These are phyloP conservation scores for Morella rubra DNA, from an alignment of 306 rosid species.

Conservation along the genomic window DNA sequence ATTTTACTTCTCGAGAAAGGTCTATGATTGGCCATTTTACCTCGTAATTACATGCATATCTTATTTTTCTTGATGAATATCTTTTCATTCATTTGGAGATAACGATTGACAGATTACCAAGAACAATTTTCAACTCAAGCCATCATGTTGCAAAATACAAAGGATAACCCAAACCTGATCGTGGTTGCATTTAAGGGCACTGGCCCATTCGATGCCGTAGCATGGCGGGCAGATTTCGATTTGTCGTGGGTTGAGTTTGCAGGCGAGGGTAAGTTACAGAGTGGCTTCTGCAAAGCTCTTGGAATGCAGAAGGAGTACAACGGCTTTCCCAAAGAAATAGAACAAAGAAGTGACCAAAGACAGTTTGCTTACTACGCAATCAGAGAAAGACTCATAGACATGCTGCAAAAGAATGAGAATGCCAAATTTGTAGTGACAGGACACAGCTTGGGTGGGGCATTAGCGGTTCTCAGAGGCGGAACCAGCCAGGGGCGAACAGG, in stretches of 20 bases:
- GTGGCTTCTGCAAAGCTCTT: slow-evolving; percentile 72
- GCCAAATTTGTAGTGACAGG: slow-evolving; percentile 75
- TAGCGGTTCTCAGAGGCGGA: too few relatives aligned
- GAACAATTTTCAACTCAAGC: slow-evolving; percentile 45
- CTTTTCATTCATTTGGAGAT: background rate
- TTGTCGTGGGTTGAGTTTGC: slow-evolving; percentile 66
- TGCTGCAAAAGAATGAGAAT: slow-evolving; percentile 35
- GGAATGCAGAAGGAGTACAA: slow-evolving; percentile 36
- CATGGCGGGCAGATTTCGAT: slow-evolving; percentile 65
- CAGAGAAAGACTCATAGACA: slow-evolving; percentile 38
- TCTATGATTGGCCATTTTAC: too few relatives aligned
- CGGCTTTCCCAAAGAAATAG: slow-evolving; percentile 67
- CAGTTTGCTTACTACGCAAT: slow-evolving; percentile 57
- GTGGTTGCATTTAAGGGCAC: slow-evolving; percentile 82
- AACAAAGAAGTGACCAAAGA: background rate
- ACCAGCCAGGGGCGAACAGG: too few relatives aligned
- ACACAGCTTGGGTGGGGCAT: slow-evolving; percentile 81
- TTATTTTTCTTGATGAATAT: too few relatives aligned
- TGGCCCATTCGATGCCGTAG: slow-evolving; percentile 49
- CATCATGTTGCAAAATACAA: slow-evolving; percentile 46
- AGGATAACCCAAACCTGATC: slow-evolving; percentile 43
- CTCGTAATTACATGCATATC: too few relatives aligned
- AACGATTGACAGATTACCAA: slow-evolving; percentile 44
- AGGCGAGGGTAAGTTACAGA: slow-evolving; percentile 56
- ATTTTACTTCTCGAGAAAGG: too few relatives aligned